phyloP scores from a whole-genome alignment of 805 yeast species.

The Saturnispora saitoi region DNA sequence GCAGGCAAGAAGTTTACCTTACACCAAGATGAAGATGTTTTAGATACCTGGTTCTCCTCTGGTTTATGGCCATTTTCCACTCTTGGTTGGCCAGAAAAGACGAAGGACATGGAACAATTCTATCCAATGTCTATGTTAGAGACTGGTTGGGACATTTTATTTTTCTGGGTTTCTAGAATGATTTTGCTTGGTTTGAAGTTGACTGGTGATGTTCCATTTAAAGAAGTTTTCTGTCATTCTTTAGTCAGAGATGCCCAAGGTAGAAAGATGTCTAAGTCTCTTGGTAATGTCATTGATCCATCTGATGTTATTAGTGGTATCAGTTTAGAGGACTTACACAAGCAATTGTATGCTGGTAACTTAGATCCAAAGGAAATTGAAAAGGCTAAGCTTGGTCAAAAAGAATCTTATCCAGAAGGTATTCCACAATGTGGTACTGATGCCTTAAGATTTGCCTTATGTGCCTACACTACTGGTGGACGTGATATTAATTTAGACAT shows the following conservation, averaged over 20 bases:
- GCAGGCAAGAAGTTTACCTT: slow-evolving; percentile 62
- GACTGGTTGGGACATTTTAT: slow-evolving; percentile 98
- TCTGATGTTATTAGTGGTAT: slow-evolving; percentile 89
- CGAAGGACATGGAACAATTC: slow-evolving; percentile 66
- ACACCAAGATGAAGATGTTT: slow-evolving; percentile 95
- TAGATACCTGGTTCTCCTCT: slow-evolving; percentile 98
- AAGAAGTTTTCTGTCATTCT: slow-evolving; percentile 96
- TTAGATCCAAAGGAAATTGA: slow-evolving; percentile 82
- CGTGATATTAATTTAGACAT: slow-evolving; percentile 96
- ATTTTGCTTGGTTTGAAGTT: slow-evolving; percentile 81
- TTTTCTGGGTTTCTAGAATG: slow-evolving; percentile 99
- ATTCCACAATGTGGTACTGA: slow-evolving; percentile 99
- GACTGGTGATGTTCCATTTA: slow-evolving; percentile 87
- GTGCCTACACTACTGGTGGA: slow-evolving; percentile 98
- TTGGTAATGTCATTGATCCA: slow-evolving; percentile 96
- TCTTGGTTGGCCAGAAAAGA: slow-evolving; percentile 85
- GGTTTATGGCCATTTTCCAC: slow-evolving; percentile 98
- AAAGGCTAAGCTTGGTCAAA: slow-evolving; percentile 84
- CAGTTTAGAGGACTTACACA: slow-evolving; percentile 67
- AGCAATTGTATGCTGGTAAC: slow-evolving; percentile 71
- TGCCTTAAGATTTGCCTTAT: slow-evolving; percentile 93
- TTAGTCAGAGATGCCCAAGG: slow-evolving; percentile 99
- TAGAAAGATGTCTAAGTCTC: slow-evolving; percentile 95
- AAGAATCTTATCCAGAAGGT: slow-evolving; percentile 86
- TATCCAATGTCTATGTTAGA: slow-evolving; percentile 91